A percentile compares a stretch with the other conserved stretches of the same genome.
Conservation (phyloP, 225 moss, liverwort and hornwort species). For the Straminergon stramineum region DNA sequence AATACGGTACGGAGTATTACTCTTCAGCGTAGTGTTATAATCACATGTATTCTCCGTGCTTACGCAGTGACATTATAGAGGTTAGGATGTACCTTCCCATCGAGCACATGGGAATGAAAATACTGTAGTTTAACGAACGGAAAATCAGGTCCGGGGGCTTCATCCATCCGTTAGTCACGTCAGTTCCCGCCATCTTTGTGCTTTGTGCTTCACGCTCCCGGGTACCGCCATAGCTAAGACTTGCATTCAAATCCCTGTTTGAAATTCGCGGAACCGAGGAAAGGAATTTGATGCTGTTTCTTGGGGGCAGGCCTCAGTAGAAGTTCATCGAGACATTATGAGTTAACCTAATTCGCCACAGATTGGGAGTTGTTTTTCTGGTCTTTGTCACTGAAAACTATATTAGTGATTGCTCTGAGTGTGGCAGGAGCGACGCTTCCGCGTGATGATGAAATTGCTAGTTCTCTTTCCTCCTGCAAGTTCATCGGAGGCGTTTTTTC, state of each 20-base stretch:
- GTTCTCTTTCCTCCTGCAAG: neutral
- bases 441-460: neutral
- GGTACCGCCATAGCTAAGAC: neutral
- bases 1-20: neutral
- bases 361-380: neutral
- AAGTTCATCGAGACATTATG: neutral
- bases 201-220: neutral
- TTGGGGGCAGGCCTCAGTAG: too few species aligned
- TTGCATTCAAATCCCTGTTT: neutral
- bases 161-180: neutral
- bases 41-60: neutral
- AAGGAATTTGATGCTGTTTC: neutral
- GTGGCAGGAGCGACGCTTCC: neutral
- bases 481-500: neutral
- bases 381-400: neutral
- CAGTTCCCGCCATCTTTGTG: conserved; percentile 9
- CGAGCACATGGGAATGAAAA: neutral
- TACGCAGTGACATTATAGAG: neutral
- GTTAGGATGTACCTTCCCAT: neutral
- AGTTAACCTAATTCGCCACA: neutral
- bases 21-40: neutral
- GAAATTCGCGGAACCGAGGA: neutral
- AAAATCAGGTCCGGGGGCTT: neutral
- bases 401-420: neutral
- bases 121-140: neutral